phyloP scores from a whole-genome alignment of 164 flowering plant species.

The Litsea cubeba region DNA sequence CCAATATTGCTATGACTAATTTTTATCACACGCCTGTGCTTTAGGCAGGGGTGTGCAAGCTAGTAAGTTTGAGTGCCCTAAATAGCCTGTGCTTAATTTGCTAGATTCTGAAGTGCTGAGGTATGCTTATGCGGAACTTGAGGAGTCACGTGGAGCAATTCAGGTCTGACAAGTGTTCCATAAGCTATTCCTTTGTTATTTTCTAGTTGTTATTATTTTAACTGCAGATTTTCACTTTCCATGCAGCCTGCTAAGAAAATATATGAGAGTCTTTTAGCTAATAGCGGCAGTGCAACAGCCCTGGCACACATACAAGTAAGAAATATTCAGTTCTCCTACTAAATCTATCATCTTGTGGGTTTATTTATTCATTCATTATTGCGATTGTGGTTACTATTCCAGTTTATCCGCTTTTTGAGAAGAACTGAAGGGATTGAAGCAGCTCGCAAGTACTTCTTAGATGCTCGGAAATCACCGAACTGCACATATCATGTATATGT shows the following conservation, averaged over 20 bases:
- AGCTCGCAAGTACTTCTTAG: slow-evolving; percentile 91
- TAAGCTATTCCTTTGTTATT: background rate
- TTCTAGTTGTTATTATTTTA: background rate
- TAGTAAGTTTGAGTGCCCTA: background rate
- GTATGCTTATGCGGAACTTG: slow-evolving; percentile 95
- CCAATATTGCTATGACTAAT: too few species aligned
- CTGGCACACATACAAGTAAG: slow-evolving; percentile 90
- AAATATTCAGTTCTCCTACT: background rate
- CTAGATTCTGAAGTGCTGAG: slow-evolving; percentile 78
- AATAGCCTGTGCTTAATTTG: background rate
- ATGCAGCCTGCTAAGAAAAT: slow-evolving; percentile 83
- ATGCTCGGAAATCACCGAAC: slow-evolving; percentile 79
- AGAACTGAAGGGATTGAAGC: slow-evolving; percentile 95
- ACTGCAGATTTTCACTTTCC: slow-evolving; percentile 11
- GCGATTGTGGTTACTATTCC: slow-evolving; percentile 16
- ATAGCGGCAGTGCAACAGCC: slow-evolving; percentile 56
- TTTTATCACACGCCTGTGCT: too few species aligned
- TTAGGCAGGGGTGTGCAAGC: too few species aligned
- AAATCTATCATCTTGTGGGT: background rate
- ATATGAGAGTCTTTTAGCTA: slow-evolving; percentile 77
- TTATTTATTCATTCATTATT: background rate
- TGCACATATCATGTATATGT: slow-evolving; percentile 94
- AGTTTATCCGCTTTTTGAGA: slow-evolving; percentile 92
- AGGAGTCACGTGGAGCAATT: slow-evolving; percentile 87
- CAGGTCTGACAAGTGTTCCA: slow-evolving; percentile 39